Percentiles rank a stretch among this genome's conserved stretches.
Conservation (phyloP, 441 rosid genomes). For the Geranium incanum region DNA sequence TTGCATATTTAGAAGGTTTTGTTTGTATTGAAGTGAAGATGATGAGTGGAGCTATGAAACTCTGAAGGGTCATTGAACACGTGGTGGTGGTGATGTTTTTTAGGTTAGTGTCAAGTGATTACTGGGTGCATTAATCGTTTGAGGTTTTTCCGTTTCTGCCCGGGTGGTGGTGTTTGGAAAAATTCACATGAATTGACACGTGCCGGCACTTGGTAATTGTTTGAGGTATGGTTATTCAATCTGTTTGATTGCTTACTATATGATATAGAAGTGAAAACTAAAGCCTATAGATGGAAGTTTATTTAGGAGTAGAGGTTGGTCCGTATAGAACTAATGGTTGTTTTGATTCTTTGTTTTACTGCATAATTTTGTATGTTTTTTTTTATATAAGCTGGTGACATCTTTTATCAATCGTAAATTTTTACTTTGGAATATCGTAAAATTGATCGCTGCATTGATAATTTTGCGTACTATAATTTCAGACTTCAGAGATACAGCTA, state of each 20-base stretch:
- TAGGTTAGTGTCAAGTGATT: no score
- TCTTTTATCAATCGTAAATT: no score
- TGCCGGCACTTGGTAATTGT: no score
- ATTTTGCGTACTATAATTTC: neutral
- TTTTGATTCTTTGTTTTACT: no score
- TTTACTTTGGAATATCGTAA: no score
- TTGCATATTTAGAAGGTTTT: neutral
- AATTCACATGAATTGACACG: neutral
- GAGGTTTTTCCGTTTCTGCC: neutral
- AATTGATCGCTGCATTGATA: neutral
- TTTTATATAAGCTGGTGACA: no score
- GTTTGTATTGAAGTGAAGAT: neutral
- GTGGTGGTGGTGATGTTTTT: no score
- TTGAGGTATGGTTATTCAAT: neutral
- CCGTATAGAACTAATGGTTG: no score
- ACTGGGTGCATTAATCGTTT: neutral
- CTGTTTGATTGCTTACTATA: neutral
- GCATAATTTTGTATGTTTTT: no score
- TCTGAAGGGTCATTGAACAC: no score
- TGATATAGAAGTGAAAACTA: neutral
- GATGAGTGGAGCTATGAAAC: neutral
- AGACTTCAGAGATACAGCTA: neutral
- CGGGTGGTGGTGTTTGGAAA: neutral
- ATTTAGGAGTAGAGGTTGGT: neutral
- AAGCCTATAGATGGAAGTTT: neutral